A percentile compares a stretch with the other conserved stretches of the same genome.
These are phyloP conservation scores for Rhypophila decipiens DNA, from an alignment of 495 filamentous ascomycete genomes.

Conservation along the genomic window DNA sequence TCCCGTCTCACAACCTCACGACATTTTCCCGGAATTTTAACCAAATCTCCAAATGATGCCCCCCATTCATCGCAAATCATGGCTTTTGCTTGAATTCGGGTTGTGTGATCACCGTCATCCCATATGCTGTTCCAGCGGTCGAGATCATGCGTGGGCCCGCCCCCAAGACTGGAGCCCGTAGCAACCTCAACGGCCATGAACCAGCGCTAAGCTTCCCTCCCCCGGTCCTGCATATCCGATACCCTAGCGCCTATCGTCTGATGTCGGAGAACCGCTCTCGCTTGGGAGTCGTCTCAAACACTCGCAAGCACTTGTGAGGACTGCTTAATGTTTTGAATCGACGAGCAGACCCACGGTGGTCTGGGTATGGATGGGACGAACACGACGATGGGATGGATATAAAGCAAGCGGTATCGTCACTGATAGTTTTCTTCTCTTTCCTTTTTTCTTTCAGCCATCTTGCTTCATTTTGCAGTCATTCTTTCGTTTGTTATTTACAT, in stretches of 20 bases:
- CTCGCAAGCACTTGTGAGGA: background rate
- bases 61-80: background rate
- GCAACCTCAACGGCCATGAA: background rate
- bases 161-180: background rate
- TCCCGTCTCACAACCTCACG: background rate
- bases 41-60: background rate
- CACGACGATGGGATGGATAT: background rate
- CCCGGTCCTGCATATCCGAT: background rate
- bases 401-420: background rate
- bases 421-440: background rate
- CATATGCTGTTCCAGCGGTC: background rate
- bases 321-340: background rate
- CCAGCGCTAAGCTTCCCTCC: background rate
- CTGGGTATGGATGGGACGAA: background rate
- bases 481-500: constrained; percentile 5
- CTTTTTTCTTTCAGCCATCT: constrained; percentile 18
- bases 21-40: background rate
- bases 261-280: background rate
- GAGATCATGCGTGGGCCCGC: background rate
- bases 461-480: constrained; percentile 17
- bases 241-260: constrained; percentile 4
- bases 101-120: background rate
- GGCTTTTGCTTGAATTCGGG: no score
- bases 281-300: background rate
- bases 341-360: background rate